Conservation (phyloP, 371 early-diverging fungal genomes). For the Mortierella sp. region DNA sequence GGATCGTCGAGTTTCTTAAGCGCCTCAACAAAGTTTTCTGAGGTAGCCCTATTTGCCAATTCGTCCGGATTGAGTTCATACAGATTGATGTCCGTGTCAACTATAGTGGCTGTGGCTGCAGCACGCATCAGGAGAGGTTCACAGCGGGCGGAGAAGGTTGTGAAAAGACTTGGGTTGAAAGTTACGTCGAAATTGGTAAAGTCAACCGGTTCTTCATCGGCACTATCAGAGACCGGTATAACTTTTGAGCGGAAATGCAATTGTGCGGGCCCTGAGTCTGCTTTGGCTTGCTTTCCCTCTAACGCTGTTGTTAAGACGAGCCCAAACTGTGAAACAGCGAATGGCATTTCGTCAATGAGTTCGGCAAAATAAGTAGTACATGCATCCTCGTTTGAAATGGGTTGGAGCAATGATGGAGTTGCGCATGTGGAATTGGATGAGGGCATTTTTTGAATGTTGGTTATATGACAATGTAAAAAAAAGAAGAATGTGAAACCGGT, state of each 20-base stretch:
- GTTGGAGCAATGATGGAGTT: neutral
- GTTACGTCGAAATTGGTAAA: constrained; percentile 27
- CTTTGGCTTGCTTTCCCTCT: neutral
- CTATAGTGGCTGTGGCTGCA: constrained; percentile 3
- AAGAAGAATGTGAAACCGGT: too few relatives aligned
- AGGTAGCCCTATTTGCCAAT: neutral
- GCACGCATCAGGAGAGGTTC: constrained; percentile 21
- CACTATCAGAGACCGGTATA: neutral
- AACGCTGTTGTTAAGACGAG: constrained; percentile 27
- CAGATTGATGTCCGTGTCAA: neutral
- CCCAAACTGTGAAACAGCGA: constrained; percentile 29
- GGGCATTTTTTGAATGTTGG: neutral
- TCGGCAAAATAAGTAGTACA: constrained; percentile 24
- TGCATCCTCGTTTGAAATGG: constrained; percentile 14
- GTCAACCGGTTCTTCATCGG: neutral
- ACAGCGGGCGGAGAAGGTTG: constrained; percentile 11
- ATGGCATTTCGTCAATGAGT: constrained; percentile 18
- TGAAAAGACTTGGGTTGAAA: constrained; percentile 10
- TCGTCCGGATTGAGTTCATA: neutral
- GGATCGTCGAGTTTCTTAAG: constrained; percentile 14
- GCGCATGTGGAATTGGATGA: neutral
- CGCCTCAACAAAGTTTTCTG: constrained; percentile 2
- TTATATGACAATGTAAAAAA: neutral
- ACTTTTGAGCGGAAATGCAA: constrained; percentile 22
- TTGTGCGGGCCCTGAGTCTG: neutral